These are phyloP conservation scores for Corymbia citriodora DNA, from an alignment of 441 rosid genomes.

Conservation along the genomic window DNA sequence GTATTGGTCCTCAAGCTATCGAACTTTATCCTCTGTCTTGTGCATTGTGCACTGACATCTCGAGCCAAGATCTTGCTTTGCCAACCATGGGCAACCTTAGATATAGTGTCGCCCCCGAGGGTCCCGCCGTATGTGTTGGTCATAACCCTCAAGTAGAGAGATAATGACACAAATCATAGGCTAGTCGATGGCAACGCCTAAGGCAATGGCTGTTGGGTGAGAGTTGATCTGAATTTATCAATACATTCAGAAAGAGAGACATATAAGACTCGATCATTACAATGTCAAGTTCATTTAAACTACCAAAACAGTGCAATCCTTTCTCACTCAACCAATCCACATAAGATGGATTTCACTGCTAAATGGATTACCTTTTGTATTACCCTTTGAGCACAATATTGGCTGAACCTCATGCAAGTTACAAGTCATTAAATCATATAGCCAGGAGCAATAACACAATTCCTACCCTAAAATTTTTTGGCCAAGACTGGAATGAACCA, in stretches of 20 bases:
- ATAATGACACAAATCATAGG: not conserved
- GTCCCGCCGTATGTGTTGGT: not conserved
- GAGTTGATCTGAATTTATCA: not conserved
- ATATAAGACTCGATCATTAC: not conserved
- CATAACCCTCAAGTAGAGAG: not conserved
- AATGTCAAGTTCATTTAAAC: not conserved
- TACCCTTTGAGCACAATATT: not conserved
- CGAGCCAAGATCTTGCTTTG: accelerated
- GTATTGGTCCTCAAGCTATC: not conserved
- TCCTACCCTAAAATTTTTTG: not conserved
- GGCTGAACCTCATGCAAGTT: not conserved
- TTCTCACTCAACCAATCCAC: not conserved
- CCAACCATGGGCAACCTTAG: not conserved
- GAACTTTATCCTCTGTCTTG: not conserved
- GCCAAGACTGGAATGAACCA: not conserved
- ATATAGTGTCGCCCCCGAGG: accelerated
- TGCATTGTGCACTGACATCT: accelerated
- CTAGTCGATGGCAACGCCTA: not conserved
- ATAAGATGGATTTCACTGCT: not conserved
- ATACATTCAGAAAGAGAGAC: not conserved
- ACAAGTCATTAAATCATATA: not conserved
- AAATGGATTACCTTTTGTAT: not conserved
- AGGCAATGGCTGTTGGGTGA: not conserved
- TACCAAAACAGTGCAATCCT: not conserved
- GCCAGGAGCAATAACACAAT: not conserved